Conservation (phyloP, 106 monocot genomes). For the Hemerocallis citrina region DNA sequence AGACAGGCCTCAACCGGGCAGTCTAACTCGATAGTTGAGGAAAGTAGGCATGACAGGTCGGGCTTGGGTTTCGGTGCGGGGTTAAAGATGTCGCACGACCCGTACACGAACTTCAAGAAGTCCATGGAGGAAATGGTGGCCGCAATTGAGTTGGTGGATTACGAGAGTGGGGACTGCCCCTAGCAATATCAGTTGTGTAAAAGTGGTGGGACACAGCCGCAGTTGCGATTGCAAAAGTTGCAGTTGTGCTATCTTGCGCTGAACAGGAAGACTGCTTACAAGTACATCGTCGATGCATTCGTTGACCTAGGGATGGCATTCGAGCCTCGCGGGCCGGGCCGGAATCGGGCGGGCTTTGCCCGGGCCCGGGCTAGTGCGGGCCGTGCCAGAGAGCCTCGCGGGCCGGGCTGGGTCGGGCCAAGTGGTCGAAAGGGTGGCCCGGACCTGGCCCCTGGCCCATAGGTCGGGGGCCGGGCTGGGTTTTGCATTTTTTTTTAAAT, state of each 20-base stretch:
- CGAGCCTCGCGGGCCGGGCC: too few species aligned
- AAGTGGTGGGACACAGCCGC: not conserved
- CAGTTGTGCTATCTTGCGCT: slow-evolving; percentile 62
- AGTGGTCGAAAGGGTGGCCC: too few species aligned
- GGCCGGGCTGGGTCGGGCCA: too few species aligned
- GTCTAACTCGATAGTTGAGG: slow-evolving; percentile 53
- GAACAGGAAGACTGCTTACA: slow-evolving; percentile 43
- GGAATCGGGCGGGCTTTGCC: too few species aligned
- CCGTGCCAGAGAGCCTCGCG: too few species aligned
- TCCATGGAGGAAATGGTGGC: slow-evolving; percentile 74
- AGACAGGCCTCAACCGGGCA: slow-evolving; percentile 37
- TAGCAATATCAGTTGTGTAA: slow-evolving; percentile 6
- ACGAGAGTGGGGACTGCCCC: slow-evolving; percentile 22
- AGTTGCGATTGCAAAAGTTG: slow-evolving; percentile 39
- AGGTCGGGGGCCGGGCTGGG: too few species aligned
- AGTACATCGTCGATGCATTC: slow-evolving; percentile 57
- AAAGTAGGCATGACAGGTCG: not conserved
- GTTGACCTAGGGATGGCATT: slow-evolving; percentile 16
- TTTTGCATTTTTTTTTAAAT: too few species aligned
- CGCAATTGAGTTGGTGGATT: slow-evolving; percentile 30
- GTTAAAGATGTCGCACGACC: slow-evolving; percentile 35
- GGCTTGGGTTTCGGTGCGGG: slow-evolving; percentile 12
- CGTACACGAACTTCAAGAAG: slow-evolving; percentile 31
- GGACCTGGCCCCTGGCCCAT: too few species aligned
- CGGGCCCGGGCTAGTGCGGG: too few species aligned